These are phyloP conservation scores for Xylariaceae sp. DNA, from an alignment of 2,329 filamentous ascomycete species.

Conservation along the genomic window DNA sequence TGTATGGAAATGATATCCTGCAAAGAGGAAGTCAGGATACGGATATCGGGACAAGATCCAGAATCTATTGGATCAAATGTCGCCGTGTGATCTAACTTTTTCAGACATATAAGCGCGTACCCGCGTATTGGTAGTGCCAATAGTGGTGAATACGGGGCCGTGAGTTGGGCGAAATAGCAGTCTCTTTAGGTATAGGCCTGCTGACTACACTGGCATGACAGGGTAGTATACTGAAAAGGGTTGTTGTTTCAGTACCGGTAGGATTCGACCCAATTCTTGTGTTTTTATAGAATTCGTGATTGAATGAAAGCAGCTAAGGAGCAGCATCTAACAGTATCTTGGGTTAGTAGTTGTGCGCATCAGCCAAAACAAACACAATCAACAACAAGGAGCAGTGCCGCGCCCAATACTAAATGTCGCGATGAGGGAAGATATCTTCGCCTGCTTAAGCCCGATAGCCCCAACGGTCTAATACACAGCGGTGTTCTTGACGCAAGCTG, in stretches of 20 bases:
- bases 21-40: constrained; percentile 28
- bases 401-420: no score
- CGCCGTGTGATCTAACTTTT: constrained; percentile 35
- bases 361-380: neutral
- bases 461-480: constrained; percentile 17
- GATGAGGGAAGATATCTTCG: no score
- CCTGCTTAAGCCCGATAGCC: constrained; percentile 11
- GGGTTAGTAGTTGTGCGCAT: constrained; percentile 12
- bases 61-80: constrained; percentile 37
- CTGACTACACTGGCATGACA: neutral
- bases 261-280: neutral
- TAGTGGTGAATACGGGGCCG: constrained; percentile 27
- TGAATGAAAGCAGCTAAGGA: neutral
- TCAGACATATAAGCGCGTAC: constrained; percentile 37
- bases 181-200: constrained; percentile 2
- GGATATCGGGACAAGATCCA: constrained; percentile 33
- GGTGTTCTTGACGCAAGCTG: constrained; percentile 36
- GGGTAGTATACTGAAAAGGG: no score
- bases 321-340: constrained; percentile 7
- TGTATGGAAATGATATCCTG: constrained; percentile 24
- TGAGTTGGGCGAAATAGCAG: no score
- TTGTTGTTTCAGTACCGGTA: neutral
- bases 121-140: constrained; percentile 34
- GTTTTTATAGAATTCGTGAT: no score
- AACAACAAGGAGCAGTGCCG: neutral